Conservation (phyloP, 2,329 filamentous ascomycete species). For the Aureobasidium melanogenum region DNA sequence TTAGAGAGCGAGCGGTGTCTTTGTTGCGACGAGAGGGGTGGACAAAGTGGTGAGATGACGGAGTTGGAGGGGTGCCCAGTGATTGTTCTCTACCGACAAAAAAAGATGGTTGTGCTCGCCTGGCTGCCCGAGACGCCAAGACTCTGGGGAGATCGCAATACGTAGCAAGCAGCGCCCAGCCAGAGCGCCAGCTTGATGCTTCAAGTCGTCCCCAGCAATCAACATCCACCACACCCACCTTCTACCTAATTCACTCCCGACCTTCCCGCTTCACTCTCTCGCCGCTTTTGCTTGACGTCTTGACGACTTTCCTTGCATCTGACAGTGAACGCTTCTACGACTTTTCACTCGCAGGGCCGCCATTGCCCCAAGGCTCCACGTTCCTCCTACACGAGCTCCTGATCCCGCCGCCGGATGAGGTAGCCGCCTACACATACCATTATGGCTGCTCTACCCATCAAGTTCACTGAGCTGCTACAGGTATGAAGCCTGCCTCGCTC, state of each 20-base stretch:
- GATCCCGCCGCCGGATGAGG: constrained; percentile 16
- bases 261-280: not conserved
- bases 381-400: constrained; percentile 1
- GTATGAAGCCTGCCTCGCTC: constrained; percentile 32
- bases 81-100: not conserved
- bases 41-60: not conserved
- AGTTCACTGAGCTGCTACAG: constrained; percentile 86
- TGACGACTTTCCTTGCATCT: constrained; percentile 25
- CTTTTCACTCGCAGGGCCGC: not conserved
- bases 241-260: not conserved
- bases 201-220: not conserved
- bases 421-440: constrained; percentile 18
- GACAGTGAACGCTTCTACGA: not conserved
- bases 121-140: not conserved
- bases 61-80: constrained; percentile 5
- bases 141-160: not conserved
- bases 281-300: constrained; percentile 17
- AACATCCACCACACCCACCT: not conserved
- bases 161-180: not conserved
- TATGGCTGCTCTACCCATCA: constrained; percentile 73
- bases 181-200: not conserved
- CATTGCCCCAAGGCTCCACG: constrained; percentile 7
- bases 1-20: not conserved
- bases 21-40: not conserved
- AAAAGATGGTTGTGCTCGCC: not conserved